A percentile compares a stretch with the other conserved stretches of the same genome.
These are phyloP conservation scores for Xylaria polymorpha DNA, from an alignment of 2,329 filamentous ascomycete genomes.

Conservation along the genomic window DNA sequence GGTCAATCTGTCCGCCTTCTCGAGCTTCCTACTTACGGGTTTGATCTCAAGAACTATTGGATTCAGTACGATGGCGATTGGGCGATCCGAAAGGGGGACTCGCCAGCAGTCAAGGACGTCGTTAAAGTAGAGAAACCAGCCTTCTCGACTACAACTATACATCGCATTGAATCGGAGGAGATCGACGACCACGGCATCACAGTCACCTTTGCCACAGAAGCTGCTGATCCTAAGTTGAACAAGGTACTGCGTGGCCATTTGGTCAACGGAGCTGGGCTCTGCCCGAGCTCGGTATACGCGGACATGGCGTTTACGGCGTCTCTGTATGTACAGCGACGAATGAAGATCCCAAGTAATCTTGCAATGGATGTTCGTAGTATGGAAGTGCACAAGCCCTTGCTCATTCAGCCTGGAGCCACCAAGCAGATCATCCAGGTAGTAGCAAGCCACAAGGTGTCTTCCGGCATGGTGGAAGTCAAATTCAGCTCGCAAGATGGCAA, in stretches of 20 bases:
- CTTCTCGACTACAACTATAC: not conserved
- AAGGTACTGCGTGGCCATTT: slow-evolving; percentile 47
- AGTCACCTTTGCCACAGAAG: slow-evolving; percentile 44
- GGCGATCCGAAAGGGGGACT: slow-evolving; percentile 33
- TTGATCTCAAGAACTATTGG: slow-evolving; percentile 48
- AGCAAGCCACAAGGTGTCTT: slow-evolving; percentile 8
- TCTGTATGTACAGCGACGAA: slow-evolving; percentile 41
- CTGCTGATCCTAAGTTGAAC: slow-evolving; percentile 28
- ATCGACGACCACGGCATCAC: slow-evolving; percentile 27
- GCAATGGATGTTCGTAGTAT: slow-evolving; percentile 46
- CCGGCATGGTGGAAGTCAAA: not conserved
- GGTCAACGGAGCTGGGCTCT: slow-evolving; percentile 49
- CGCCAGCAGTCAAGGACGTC: not conserved
- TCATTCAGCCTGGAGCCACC: slow-evolving; percentile 3
- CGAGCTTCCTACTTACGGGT: slow-evolving; percentile 44
- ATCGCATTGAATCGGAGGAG: slow-evolving; percentile 18
- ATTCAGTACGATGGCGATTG: slow-evolving; percentile 45
- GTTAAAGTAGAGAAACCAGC: not conserved
- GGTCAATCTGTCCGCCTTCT: slow-evolving; percentile 38
- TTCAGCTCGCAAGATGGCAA: slow-evolving; percentile 14
- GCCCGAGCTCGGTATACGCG: slow-evolving; percentile 48
- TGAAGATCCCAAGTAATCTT: slow-evolving; percentile 10
- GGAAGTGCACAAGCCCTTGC: slow-evolving; percentile 35
- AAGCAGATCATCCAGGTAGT: slow-evolving; percentile 6
- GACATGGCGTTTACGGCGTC: slow-evolving; percentile 51